A percentile compares a stretch with the other conserved stretches of the same genome.
phyloP scores from a whole-genome alignment of 2,329 filamentous ascomycete species.

The Claviceps sp. region DNA sequence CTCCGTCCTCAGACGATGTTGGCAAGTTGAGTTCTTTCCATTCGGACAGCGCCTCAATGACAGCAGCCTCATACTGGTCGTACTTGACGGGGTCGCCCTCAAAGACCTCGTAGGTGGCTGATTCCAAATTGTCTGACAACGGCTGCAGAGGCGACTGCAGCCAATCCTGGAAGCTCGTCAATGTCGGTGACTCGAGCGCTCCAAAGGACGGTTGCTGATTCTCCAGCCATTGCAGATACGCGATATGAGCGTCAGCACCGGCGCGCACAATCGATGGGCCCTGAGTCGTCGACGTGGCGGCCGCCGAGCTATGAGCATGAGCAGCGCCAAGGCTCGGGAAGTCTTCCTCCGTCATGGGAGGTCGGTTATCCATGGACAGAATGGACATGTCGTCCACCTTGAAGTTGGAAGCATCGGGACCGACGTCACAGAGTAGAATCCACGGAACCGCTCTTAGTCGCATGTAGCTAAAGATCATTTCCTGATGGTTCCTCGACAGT shows the following conservation, averaged over 20 bases:
- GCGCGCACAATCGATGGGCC: slow-evolving; percentile 17
- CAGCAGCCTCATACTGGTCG: slow-evolving; percentile 81
- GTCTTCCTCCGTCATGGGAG: slow-evolving; percentile 30
- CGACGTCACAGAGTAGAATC: slow-evolving; percentile 49
- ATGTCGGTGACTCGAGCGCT: slow-evolving; percentile 34
- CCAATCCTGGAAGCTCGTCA: slow-evolving; percentile 71
- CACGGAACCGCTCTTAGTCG: slow-evolving; percentile 49
- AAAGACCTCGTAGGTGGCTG: slow-evolving; percentile 95
- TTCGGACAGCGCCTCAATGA: slow-evolving; percentile 66
- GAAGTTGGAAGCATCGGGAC: slow-evolving; percentile 29
- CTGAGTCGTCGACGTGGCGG: slow-evolving; percentile 3
- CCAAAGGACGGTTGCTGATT: slow-evolving; percentile 56
- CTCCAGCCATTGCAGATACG: slow-evolving; percentile 76
- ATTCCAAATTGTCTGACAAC: slow-evolving; percentile 90
- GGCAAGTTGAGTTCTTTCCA: slow-evolving; percentile 62
- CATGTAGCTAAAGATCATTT: slow-evolving; percentile 49
- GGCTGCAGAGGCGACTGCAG: slow-evolving; percentile 90
- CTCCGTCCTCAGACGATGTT: slow-evolving; percentile 53
- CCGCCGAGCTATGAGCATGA: slow-evolving; percentile 36
- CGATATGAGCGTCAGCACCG: slow-evolving; percentile 39
- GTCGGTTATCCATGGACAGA: slow-evolving; percentile 15
- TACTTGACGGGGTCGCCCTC: slow-evolving; percentile 98
- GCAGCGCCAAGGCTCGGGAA: slow-evolving; percentile 64
- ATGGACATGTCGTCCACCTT: slow-evolving; percentile 12
- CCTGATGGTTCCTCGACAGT: slow-evolving; percentile 48